Evolutionary conservation across 108 stramenopile species (phyloP).

Genomic region (Skeletonema potamos): DNA sequence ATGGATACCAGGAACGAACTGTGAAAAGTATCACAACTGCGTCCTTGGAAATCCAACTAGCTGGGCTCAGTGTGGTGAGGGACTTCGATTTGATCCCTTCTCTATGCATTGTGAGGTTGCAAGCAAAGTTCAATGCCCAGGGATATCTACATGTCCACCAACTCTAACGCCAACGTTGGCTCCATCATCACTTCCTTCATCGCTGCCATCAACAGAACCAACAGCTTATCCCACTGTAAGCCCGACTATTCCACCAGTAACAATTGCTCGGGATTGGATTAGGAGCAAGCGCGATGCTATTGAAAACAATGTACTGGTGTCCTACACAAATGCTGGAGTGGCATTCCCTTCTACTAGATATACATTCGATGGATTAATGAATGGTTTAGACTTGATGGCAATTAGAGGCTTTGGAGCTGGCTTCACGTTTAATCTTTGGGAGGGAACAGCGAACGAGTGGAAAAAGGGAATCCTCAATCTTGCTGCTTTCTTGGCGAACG

Average conservation of each 20-base stretch:
- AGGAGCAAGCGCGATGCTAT: constrained; percentile 11
- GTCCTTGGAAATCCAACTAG: background rate
- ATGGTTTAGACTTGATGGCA: constrained; percentile 17
- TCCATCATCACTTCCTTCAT: background rate
- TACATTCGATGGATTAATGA: constrained; percentile 21
- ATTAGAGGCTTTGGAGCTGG: constrained; percentile 17
- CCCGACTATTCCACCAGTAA: background rate
- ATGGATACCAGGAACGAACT: background rate
- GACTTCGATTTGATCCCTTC: background rate
- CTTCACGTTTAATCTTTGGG: constrained; percentile 21
- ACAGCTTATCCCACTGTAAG: background rate
- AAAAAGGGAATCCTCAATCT: constrained; percentile 7
- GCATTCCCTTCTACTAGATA: constrained; percentile 25
- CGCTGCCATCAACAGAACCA: background rate
- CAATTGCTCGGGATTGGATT: background rate
- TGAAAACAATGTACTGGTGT: constrained; percentile 27
- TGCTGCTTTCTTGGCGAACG: constrained; percentile 14
- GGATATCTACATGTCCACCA: background rate
- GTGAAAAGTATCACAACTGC: background rate
- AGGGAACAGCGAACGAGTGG: constrained; percentile 5
- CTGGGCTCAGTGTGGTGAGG: background rate
- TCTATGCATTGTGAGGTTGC: background rate
- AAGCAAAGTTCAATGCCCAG: background rate
- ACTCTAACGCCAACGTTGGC: background rate
- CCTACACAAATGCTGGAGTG: constrained; percentile 15